Percentiles rank a stretch among this genome's conserved stretches.
Conservation (phyloP, 1,284 basidiomycete genomes). For the Meripilus lineatus region DNA sequence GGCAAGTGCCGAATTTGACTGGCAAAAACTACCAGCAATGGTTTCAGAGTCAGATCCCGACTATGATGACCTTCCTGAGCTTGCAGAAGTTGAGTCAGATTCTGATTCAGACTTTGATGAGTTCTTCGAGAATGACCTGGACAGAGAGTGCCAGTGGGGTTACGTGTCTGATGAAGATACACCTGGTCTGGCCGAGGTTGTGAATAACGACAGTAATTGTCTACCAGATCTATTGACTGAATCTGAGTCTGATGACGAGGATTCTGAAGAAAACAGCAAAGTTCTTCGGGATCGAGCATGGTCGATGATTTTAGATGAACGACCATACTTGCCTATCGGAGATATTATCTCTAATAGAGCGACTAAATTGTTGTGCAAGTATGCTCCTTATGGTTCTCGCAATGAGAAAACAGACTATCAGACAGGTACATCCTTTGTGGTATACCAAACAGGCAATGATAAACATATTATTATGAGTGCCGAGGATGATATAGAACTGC, state of each 20-base stretch:
- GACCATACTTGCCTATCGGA: not conserved
- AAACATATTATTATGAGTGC: slow-evolving; percentile 4
- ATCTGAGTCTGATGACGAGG: too few relatives aligned
- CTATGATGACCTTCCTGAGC: too few relatives aligned
- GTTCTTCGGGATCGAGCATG: too few relatives aligned
- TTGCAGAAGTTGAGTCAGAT: too few relatives aligned
- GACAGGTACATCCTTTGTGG: not conserved
- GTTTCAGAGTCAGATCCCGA: not conserved
- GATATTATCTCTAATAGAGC: not conserved
- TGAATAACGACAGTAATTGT: too few relatives aligned
- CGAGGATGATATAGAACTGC: not conserved
- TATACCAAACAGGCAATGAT: slow-evolving; percentile 1
- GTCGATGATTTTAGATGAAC: not conserved
- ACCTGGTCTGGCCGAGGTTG: too few relatives aligned
- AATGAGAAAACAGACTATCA: not conserved
- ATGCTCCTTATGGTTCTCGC: not conserved
- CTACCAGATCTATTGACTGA: too few relatives aligned
- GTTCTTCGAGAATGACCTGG: too few relatives aligned
- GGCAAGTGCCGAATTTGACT: not conserved
- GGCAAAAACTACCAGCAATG: not conserved
- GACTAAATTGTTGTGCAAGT: not conserved
- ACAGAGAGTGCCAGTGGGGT: too few relatives aligned
- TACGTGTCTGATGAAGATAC: too few relatives aligned
- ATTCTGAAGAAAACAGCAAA: too few relatives aligned
- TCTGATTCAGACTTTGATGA: too few relatives aligned